These are phyloP conservation scores for Geotrichum aggregatum DNA, from an alignment of 1,139 yeast species.

Conservation along the genomic window DNA sequence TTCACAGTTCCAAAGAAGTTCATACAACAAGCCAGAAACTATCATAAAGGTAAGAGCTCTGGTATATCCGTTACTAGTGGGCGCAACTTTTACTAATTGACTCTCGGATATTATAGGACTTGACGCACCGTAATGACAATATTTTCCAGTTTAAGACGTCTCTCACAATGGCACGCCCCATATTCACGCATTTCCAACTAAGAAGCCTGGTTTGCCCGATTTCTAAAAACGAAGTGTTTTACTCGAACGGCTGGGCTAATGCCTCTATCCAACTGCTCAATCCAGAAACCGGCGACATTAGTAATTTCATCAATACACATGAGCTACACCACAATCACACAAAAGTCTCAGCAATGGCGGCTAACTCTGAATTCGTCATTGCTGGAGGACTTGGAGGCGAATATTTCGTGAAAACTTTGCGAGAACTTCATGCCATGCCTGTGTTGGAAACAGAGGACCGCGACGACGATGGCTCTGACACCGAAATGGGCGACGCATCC, in stretches of 20 bases:
- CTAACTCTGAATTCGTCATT: conserved; percentile 44
- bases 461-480: conserved; percentile 3
- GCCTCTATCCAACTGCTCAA: conserved; percentile 34
- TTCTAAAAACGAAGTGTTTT: conserved; percentile 35
- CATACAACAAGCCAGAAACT: background rate
- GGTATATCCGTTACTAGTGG: background rate
- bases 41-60: background rate
- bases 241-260: conserved; percentile 28
- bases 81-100: conserved; percentile 6
- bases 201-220: conserved; percentile 51
- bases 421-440: conserved; percentile 36
- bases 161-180: conserved; percentile 47
- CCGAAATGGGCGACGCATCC: conserved; percentile 25
- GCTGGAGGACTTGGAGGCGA: conserved; percentile 59
- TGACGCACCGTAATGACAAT: conserved; percentile 13
- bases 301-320: conserved; percentile 34
- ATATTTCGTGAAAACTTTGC: conserved; percentile 37
- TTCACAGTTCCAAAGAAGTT: conserved; percentile 1
- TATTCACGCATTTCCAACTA: conserved; percentile 55
- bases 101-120: conserved; percentile 11
- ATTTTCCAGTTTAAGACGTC: conserved; percentile 41
- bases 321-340: conserved; percentile 25
- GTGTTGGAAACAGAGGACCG: conserved; percentile 25
- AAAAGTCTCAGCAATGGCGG: conserved; percentile 49
- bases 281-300: conserved; percentile 36